Base-by-base conservation (phyloP, 768 basidiomycete species). In the Russula sp. region DNA sequence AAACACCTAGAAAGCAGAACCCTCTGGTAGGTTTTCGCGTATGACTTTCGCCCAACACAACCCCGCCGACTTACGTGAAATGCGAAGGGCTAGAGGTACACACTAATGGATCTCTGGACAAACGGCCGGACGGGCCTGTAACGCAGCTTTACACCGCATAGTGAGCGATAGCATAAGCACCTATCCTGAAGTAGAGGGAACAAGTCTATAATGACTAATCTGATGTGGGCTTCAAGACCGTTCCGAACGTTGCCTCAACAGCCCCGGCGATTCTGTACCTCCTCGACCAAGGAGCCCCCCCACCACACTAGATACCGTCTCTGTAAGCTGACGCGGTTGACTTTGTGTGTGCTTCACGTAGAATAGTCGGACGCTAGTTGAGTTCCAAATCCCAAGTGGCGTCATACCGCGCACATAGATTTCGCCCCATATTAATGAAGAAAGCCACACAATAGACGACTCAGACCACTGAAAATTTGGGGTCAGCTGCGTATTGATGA, bases 371-470 rank as follows among this genome's bases (percentile, higher is more conserved):
- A 97, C 92, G 54, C 85, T 88, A 14, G 94, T 97, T 20, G 85
- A 83, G 68, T 91, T 91, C 94, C 95, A 98, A 48, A 95, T 84
- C 13, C 90, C 91, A 27, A 94, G 77, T 1, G 89, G 89, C 1
- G 87, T 84, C 84, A 95, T 89, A 6, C 87, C 89, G 52, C 89
- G 87, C 22, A 97, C 89, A 71, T 95, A 99, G 20, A 96, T 83
- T 71, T 95, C 92, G 45, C 97, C 95, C 94, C 96, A 99, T 22
- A 95, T 86, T 57, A 98, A 76, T 1, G 91, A 94, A 4, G 94
- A 91, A 42, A 96, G 79, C 96, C 97, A 98, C 18, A 94, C 82
- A 63, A 89, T 79, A 2, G 93, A 94, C 1, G 91, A 87, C 68
- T 94, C 90, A 13, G 94, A 90, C 94, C 94, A 97, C 91, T 95